Conservation (phyloP, 2,329 filamentous ascomycete genomes). For the Calonectria crousiana region DNA sequence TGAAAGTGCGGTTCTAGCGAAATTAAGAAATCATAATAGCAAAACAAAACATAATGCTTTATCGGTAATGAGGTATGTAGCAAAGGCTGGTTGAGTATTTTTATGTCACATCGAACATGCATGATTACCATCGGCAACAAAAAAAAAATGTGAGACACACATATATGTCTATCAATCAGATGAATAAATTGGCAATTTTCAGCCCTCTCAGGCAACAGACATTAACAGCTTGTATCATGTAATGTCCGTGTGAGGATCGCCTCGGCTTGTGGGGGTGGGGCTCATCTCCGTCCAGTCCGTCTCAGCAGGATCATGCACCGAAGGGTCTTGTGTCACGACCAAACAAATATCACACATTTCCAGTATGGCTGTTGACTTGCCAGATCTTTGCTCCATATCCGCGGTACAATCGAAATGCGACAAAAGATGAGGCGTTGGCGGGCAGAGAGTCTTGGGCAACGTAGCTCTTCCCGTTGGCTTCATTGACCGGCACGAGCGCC, state of each 20-base stretch:
- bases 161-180: too few relatives aligned
- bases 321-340: not conserved
- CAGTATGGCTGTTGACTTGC: too few relatives aligned
- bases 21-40: not conserved
- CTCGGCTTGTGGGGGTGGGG: not conserved
- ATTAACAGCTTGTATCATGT: too few relatives aligned
- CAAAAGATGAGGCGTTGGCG: not conserved
- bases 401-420: not conserved
- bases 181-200: not conserved
- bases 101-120: too few relatives aligned
- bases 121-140: not conserved
- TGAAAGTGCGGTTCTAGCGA: not conserved
- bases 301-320: not conserved
- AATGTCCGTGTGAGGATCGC: not conserved
- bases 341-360: not conserved
- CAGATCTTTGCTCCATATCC: not conserved
- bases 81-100: not conserved
- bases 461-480: not conserved
- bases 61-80: not conserved
- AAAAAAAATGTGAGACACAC: accelerated
- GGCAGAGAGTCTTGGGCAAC: not conserved
- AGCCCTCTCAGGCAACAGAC: not conserved
- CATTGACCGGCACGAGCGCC: not conserved
- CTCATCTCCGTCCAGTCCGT: not conserved
- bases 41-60: not conserved